phyloP scores from a whole-genome alignment of 768 basidiomycete genomes.

The Leucosporidium scottii region DNA sequence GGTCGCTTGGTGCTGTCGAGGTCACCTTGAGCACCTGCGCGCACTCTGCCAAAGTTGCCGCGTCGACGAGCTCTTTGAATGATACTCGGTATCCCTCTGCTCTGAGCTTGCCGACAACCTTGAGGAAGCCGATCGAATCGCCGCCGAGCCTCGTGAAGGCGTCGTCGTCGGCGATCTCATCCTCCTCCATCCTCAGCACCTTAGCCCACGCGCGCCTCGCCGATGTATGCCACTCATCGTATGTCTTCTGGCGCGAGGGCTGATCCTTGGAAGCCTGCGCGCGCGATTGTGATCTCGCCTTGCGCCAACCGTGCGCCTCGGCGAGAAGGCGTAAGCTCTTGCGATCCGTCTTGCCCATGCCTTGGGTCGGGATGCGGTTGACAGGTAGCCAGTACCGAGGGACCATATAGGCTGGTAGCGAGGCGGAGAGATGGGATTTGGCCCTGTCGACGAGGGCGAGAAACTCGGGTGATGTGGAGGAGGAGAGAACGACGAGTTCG shows the following conservation, averaged over 20 bases:
- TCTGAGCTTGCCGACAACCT: constrained; percentile 12
- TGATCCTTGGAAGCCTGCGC: not conserved
- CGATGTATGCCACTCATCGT: constrained; percentile 2
- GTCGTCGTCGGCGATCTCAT: constrained; percentile 19
- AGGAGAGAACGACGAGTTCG: constrained; percentile 1
- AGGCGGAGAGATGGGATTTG: constrained; percentile 6
- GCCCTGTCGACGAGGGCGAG: constrained; percentile 2
- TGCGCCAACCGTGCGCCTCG: constrained; percentile 10
- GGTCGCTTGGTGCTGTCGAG: not conserved
- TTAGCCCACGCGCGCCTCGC: constrained; percentile 17
- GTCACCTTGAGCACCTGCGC: constrained; percentile 6
- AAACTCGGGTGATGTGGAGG: not conserved
- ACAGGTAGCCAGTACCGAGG: constrained; percentile 31
- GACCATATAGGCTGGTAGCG: constrained; percentile 27
- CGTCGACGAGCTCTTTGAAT: constrained; percentile 20
- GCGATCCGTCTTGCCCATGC: constrained; percentile 32
- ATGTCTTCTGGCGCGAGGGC: not conserved
- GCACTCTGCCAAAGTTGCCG: constrained; percentile 12
- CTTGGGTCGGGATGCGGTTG: constrained; percentile 26
- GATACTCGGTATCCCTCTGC: not conserved
- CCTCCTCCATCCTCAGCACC: constrained; percentile 9
- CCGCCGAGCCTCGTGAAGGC: constrained; percentile 27
- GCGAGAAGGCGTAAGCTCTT: constrained; percentile 21
- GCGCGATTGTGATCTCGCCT: not conserved
- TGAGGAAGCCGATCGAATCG: constrained; percentile 32